Evolutionary conservation across 2,329 filamentous ascomycete genomes (phyloP), one percentile per base, ranked within the genome.

Genomic region (Pseudopyrenochaeta lycopersici): DNA sequence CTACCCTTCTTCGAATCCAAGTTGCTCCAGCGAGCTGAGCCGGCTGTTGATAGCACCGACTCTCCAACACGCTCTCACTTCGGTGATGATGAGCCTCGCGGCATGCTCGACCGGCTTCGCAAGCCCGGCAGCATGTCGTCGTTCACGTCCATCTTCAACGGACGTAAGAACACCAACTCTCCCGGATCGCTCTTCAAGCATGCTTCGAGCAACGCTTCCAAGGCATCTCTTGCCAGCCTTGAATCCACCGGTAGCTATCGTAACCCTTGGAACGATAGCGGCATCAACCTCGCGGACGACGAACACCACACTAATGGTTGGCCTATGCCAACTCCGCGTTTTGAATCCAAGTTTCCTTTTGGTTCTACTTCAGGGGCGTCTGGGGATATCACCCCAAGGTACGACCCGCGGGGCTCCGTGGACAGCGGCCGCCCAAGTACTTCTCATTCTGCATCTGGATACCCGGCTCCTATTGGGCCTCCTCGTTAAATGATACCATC

Each of bases 231-330:
- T 64, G 93, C 96, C 66, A 97, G 92, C 59, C 93, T 97, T 76
- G 94, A 98, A 78, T 97, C 93, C 43, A 92, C 92, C 31, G 90
- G 94, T 73, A 97, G 92, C 80, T 96, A 97, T 77, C 90, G 93
- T 77, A 97, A 97, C 79, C 93, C 93, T 58, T 98, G 94, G 94
- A 97, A 97, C 76, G 94, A 98, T 76, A 96, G 92, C 72, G 94
- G 93, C 68, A 92, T 97, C 73, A 97, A 97, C 75, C 87, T 97
- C 64, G 84, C 90, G 59, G 94, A 97, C 69, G 68, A 97, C 62
- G 92, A 97, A 66, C 81, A 84, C 62, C 72, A 74, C 58, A 65
- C 61, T 60, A 74, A 72, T 55, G 69, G 72, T 64, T 76, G 74
- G 74, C 70, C 72, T 7, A 71, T 74, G 62, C 69, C 74, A 58